Evolutionary conservation across 2,329 filamentous ascomycete genomes (phyloP).

Genomic region (Dothistroma septosporum): DNA sequence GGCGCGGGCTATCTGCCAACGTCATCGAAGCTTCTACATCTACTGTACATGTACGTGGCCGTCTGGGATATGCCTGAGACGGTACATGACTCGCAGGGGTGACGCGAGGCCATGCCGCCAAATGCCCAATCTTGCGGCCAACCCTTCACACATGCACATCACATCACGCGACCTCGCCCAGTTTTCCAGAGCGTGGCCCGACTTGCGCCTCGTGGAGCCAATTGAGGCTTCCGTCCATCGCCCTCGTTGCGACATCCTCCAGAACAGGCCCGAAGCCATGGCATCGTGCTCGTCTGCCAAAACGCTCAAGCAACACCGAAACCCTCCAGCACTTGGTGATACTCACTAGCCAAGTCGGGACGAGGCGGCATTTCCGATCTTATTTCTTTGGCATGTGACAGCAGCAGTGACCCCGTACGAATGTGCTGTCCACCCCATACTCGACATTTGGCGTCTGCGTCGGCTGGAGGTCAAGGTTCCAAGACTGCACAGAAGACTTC

Average conservation of each 20-base stretch:
- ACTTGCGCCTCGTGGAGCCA: no score
- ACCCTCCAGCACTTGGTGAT: no score
- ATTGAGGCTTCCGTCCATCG: neutral
- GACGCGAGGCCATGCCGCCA: neutral
- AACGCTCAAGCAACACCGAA: no score
- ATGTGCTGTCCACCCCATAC: neutral
- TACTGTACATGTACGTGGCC: neutral
- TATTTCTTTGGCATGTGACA: neutral
- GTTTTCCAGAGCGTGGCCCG: neutral
- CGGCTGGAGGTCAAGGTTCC: no score
- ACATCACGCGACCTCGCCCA: neutral
- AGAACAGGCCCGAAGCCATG: no score
- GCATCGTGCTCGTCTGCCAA: no score
- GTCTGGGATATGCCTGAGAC: constrained; percentile 3
- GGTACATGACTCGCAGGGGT: neutral
- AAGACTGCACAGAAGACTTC: no score
- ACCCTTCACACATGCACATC: neutral
- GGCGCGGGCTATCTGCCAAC: neutral
- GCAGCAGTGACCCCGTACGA: neutral
- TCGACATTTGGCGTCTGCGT: neutral
- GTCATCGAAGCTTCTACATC: neutral
- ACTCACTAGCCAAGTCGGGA: no score
- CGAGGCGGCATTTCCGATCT: neutral
- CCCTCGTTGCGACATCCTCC: neutral
- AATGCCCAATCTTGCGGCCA: neutral